Evolutionary conservation across 768 basidiomycete species (phyloP), one percentile per base, ranked within the genome.

Genomic region (Leccinum obscurum): DNA sequence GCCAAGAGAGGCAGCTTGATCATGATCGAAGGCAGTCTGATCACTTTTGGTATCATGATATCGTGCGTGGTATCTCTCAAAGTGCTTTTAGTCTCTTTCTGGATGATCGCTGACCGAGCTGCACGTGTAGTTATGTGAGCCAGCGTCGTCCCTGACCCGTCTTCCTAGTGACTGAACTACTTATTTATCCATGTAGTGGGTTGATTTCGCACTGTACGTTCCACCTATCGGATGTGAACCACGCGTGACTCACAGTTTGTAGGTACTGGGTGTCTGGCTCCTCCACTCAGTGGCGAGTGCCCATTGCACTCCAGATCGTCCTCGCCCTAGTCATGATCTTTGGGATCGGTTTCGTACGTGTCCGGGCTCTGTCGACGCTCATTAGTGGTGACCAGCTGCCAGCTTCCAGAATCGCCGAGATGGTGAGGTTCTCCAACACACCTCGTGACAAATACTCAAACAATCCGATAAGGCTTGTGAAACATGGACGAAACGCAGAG

Each of bases 21-120:
- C 56, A 84, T 86, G 80, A 79, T 88, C 56, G 85, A 87, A 70
- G 86, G 86, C 4, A 83, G 80, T 67, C 72, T 85, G 17, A 86
- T 87, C 63, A 83, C 84, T 0, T 84, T 83, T 67, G 86, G 86
- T 51, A 80, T 87, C 67, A 84, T 83, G 80, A 71, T 86, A 55
- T 81, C 84, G 77, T 87, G 71, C 75, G 83, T 80, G 1, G 15
- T 3, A 4, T 55, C 56, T 7, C 52, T 15, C 14, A 2, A 1
- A 34, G 17, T 52, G 15, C 1, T 41, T 10, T 41, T 10, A 0
- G 4, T 41, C 39, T 41, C 39, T 37, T 35, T 57, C 13, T 52
- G 24, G 22, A 20, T 52, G 41, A 14, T 13, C 3, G 39, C 34
- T 65, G 56, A 68, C 3, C 15, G 10, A 6, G 37, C 56, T 4